phyloP scores from a whole-genome alignment of 1,284 basidiomycete species.

The Melampsora larici-populina region DNA sequence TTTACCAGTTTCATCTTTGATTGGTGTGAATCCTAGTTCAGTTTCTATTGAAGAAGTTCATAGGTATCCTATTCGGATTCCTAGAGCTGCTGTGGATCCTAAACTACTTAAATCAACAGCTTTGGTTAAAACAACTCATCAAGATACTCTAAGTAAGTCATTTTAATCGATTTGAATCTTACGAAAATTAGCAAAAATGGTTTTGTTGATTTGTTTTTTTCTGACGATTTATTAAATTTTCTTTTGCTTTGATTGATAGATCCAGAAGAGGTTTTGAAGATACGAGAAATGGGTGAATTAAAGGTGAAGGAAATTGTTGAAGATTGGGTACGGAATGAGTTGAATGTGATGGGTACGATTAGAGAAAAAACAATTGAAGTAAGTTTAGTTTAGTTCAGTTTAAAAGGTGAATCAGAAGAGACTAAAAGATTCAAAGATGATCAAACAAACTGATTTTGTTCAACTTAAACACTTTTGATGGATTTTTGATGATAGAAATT shows the following conservation, averaged over 20 bases:
- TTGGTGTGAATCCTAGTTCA: neutral
- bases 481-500: slow-evolving; percentile 9
- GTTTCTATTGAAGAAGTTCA: neutral
- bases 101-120: neutral
- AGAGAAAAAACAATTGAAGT: slow-evolving; percentile 35
- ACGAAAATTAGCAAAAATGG: neutral
- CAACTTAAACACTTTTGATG: no score
- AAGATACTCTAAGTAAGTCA: no score
- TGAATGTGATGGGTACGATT: slow-evolving; percentile 37
- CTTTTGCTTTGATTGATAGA: neutral
- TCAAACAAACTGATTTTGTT: no score
- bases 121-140: no score
- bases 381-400: neutral
- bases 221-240: neutral
- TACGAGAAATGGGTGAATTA: slow-evolving; percentile 1
- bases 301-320: slow-evolving; percentile 2
- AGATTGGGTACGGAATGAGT: slow-evolving; percentile 29
- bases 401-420: no score
- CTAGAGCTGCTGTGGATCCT: neutral
- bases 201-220: neutral
- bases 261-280: neutral
- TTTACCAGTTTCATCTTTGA: slow-evolving; percentile 2
- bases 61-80: slow-evolving; percentile 16
- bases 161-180: no score
- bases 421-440: no score